Evolutionary conservation across 805 yeast genomes (phyloP).

Genomic region (Candida fluviatilis): DNA sequence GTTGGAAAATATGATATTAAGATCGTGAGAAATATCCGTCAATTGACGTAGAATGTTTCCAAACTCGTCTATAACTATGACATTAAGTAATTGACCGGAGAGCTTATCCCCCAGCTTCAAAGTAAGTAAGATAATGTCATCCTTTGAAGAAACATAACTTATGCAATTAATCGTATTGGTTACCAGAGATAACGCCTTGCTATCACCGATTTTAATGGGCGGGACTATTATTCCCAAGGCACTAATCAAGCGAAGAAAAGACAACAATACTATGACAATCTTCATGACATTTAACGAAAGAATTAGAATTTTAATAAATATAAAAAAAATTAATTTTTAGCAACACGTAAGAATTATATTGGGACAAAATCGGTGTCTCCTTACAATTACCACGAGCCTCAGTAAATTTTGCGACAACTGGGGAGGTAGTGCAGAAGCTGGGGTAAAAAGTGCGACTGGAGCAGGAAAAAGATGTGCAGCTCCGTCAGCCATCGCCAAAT

Average conservation of each 20-base stretch:
- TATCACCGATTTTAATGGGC: conserved; percentile 30
- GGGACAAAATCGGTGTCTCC: no score
- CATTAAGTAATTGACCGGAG: conserved; percentile 31
- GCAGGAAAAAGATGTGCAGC: no score
- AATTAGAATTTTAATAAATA: not conserved
- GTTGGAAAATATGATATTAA: conserved; percentile 33
- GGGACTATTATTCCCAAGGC: conserved; percentile 33
- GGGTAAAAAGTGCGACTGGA: no score
- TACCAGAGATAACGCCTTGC: conserved; percentile 23
- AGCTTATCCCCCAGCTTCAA: conserved; percentile 27
- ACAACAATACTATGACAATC: not conserved
- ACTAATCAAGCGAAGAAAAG: not conserved
- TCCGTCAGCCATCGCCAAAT: no score
- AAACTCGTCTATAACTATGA: conserved; percentile 34
- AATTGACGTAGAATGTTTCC: conserved; percentile 31
- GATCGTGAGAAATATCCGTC: conserved; percentile 25
- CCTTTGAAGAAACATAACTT: conserved; percentile 29
- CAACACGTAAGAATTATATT: not conserved
- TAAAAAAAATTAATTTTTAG: not conserved
- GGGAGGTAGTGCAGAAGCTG: no score
- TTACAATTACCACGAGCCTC: no score
- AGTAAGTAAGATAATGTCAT: conserved; percentile 34
- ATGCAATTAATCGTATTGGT: conserved; percentile 32
- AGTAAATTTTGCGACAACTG: no score
- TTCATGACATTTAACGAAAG: not conserved